Evolutionary conservation across 1,284 basidiomycete species (phyloP).

Genomic region (Violaceomyces palustris): DNA sequence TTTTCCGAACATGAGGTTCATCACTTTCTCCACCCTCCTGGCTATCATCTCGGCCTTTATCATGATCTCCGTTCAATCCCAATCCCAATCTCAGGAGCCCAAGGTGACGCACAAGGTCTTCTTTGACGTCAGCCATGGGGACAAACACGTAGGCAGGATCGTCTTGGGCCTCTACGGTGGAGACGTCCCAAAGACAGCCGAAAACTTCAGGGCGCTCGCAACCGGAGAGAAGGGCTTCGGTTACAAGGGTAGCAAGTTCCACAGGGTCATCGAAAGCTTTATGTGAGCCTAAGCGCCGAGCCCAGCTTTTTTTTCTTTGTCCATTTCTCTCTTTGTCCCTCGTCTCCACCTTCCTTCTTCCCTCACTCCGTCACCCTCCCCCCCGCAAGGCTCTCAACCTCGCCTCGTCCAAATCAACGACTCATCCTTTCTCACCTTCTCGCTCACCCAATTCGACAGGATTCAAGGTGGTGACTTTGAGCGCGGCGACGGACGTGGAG

Average conservation of each 20-base stretch:
- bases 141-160: slow-evolving; percentile 43
- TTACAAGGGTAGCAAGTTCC: slow-evolving; percentile 68
- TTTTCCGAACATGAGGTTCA: slow-evolving; percentile 64
- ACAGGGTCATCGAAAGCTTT: slow-evolving; percentile 62
- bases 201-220: slow-evolving; percentile 49
- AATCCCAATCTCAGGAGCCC: slow-evolving; percentile 31
- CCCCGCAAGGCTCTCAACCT: too few relatives aligned
- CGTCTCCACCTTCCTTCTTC: too few relatives aligned
- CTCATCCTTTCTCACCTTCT: background rate
- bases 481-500: slow-evolving; percentile 47
- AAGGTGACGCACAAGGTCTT: slow-evolving; percentile 40
- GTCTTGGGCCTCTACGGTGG: slow-evolving; percentile 44
- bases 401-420: background rate
- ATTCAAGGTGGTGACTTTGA: slow-evolving; percentile 52
- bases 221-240: slow-evolving; percentile 64
- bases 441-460: background rate
- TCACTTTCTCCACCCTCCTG: slow-evolving; percentile 62
- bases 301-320: too few relatives aligned
- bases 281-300: too few relatives aligned
- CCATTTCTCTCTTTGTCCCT: too few relatives aligned
- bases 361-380: too few relatives aligned
- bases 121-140: slow-evolving; percentile 50
- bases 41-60: slow-evolving; percentile 48
- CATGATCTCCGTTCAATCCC: slow-evolving; percentile 52
- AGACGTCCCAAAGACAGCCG: slow-evolving; percentile 44